Evolutionary conservation across 768 basidiomycete species (phyloP).

Genomic region (Mycena indigotica): DNA sequence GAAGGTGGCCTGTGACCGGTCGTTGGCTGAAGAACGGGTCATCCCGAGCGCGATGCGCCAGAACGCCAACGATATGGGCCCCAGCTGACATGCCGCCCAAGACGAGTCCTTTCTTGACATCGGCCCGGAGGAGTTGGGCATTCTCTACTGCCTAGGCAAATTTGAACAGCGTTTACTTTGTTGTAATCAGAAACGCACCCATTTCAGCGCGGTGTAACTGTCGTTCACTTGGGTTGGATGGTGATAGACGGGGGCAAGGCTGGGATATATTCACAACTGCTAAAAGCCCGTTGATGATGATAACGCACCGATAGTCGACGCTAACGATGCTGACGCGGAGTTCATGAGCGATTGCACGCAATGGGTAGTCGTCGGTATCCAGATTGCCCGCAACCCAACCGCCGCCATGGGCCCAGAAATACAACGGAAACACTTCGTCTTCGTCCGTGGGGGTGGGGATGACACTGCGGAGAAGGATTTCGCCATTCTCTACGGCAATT

Average conservation of each 20-base stretch:
- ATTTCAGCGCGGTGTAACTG: conserved; percentile 16
- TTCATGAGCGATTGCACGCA: conserved; percentile 12
- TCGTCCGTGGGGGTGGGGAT: neutral
- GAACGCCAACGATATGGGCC: conserved; percentile 10
- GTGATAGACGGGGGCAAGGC: conserved; percentile 12
- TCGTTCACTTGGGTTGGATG: conserved; percentile 15
- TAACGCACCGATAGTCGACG: conserved; percentile 17
- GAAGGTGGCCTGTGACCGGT: conserved; percentile 7
- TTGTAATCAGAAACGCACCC: too few relatives aligned
- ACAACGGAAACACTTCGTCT: conserved; percentile 7
- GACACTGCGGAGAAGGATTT: neutral
- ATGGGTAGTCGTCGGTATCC: conserved; percentile 15
- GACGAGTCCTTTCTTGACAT: conserved; percentile 19
- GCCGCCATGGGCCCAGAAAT: conserved; percentile 20
- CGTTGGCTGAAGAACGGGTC: conserved; percentile 16
- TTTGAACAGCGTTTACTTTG: too few relatives aligned
- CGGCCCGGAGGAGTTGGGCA: conserved; percentile 1
- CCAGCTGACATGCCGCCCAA: conserved; percentile 13
- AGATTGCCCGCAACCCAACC: conserved; percentile 11
- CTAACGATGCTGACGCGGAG: conserved; percentile 14
- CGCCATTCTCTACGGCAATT: neutral
- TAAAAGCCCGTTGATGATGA: neutral
- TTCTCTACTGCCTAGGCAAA: too few relatives aligned
- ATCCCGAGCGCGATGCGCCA: conserved; percentile 16
- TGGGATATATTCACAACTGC: neutral